phyloP scores from a whole-genome alignment of 345 rosid species.

The Cochlearia excelsa region DNA sequence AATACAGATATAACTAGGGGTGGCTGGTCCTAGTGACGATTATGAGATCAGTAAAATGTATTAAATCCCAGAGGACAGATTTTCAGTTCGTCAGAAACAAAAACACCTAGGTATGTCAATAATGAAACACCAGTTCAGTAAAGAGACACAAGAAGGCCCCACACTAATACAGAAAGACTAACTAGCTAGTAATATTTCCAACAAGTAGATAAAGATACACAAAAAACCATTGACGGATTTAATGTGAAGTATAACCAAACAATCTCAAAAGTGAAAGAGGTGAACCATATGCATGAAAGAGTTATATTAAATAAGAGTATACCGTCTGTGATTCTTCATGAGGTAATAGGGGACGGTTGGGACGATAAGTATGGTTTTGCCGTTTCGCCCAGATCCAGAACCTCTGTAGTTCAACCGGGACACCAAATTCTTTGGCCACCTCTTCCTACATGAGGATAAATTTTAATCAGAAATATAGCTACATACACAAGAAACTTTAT shows the following conservation, averaged over 20 bases:
- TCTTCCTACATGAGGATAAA: conserved; percentile 62
- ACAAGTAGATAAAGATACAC: conserved; percentile 4
- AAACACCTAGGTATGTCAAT: conserved; percentile 11
- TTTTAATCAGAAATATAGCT: conserved; percentile 14
- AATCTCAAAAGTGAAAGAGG: conserved; percentile 11
- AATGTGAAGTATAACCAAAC: no score
- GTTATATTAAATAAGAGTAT: background rate
- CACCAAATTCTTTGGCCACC: conserved; percentile 87
- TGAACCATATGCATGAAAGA: conserved; percentile 5
- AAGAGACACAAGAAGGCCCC: conserved; percentile 12
- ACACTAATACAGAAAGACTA: conserved; percentile 12
- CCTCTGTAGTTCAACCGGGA: conserved; percentile 82
- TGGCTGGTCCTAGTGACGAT: background rate
- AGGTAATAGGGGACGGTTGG: conserved; percentile 74
- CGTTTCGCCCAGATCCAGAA: conserved; percentile 99
- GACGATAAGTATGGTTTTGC: conserved; percentile 96
- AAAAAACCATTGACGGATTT: background rate
- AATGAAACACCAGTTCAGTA: background rate
- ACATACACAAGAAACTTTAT: conserved; percentile 13
- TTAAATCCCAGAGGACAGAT: background rate
- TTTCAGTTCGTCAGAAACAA: conserved; percentile 8
- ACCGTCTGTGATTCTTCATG: conserved; percentile 87
- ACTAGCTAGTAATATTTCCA: conserved; percentile 3
- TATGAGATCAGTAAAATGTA: background rate
- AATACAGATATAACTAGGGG: conserved; percentile 1